Conservation (phyloP, 169 alveolate genomes). For the Fabrea salina region DNA sequence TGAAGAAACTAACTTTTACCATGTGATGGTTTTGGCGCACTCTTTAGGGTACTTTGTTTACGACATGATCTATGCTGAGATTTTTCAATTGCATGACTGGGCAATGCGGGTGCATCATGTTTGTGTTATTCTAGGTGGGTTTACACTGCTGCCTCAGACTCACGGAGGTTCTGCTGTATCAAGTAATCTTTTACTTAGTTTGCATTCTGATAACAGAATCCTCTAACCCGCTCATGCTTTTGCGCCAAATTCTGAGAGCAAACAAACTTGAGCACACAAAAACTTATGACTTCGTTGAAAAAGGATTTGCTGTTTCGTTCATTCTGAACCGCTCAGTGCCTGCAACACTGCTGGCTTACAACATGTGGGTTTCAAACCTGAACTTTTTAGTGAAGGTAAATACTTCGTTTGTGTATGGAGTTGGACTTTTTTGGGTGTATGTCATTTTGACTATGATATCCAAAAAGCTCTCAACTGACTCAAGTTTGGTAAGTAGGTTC, state of each 20-base stretch:
- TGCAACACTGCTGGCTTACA: not conserved
- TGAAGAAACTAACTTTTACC: not conserved
- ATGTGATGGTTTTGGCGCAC: slow-evolving; percentile 20
- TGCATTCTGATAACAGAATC: slow-evolving; percentile 23
- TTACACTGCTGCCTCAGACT: not conserved
- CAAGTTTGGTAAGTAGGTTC: not conserved
- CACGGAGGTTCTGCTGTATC: slow-evolving; percentile 10
- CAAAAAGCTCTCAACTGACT: not conserved
- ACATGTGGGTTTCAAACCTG: not conserved
- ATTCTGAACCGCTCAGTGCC: not conserved
- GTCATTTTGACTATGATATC: not conserved
- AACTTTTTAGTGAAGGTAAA: not conserved
- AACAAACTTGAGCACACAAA: not conserved
- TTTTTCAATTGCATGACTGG: slow-evolving; percentile 17
- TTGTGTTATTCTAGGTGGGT: slow-evolving; percentile 14
- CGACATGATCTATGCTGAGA: slow-evolving; percentile 27
- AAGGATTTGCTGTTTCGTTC: not conserved
- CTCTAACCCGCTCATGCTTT: not conserved
- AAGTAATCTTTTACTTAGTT: not conserved
- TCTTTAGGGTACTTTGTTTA: slow-evolving; percentile 28
- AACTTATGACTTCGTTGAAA: not conserved
- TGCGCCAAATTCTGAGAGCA: not conserved
- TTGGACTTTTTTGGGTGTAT: slow-evolving; percentile 6
- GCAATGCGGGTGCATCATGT: slow-evolving; percentile 33
- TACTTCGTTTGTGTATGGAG: slow-evolving; percentile 6